A percentile compares a stretch with the other conserved stretches of the same genome.
These are phyloP conservation scores for Leucocoprinus sp. DNA, from an alignment of 768 basidiomycete species.

Conservation along the genomic window DNA sequence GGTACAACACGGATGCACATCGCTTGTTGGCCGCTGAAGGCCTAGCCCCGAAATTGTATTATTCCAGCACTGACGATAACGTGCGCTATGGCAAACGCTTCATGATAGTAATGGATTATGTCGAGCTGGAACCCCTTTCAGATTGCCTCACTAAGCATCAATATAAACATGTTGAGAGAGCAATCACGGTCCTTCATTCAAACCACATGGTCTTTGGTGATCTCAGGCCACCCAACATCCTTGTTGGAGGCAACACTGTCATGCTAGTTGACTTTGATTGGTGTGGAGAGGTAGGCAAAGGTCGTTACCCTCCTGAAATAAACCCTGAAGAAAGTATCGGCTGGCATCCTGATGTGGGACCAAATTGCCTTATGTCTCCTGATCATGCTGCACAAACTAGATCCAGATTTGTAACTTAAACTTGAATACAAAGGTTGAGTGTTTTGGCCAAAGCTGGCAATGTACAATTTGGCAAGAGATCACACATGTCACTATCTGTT, in stretches of 20 bases:
- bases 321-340: neutral
- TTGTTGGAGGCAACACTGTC: neutral
- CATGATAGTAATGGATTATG: neutral
- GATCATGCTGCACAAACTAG: neutral
- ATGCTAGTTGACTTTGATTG: constrained; percentile 13
- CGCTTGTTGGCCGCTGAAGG: neutral
- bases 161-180: neutral
- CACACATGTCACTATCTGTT: constrained; percentile 53
- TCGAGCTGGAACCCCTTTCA: neutral
- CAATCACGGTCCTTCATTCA: neutral
- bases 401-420: too few species aligned
- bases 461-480: constrained; percentile 99
- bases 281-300: neutral
- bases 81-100: neutral
- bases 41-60: neutral
- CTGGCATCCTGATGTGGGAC: neutral
- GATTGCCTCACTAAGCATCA: neutral
- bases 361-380: neutral
- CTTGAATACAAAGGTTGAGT: too few species aligned
- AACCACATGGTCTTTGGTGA: constrained; percentile 9
- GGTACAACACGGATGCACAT: constrained; percentile 1
- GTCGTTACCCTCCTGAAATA: neutral
- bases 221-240: constrained; percentile 10
- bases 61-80: neutral
- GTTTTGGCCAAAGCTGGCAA: constrained; percentile 96